Base-by-base conservation (phyloP, 805 yeast species). In the Priceomyces castillae region DNA sequence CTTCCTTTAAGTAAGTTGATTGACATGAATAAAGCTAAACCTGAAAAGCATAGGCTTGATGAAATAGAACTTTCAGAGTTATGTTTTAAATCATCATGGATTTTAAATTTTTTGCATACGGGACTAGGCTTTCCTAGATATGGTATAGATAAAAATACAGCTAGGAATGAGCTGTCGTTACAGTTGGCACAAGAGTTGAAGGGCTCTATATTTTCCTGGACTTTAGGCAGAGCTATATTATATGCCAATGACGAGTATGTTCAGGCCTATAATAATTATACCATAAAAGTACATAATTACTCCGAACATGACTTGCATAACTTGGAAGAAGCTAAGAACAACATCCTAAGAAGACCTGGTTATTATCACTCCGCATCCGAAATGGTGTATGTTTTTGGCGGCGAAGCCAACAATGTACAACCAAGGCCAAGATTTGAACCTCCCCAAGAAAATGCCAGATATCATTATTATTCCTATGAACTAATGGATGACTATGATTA, bases 41-140 rank as follows among this genome's bases (percentile, higher is more conserved):
- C 60, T 2, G 43, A 48, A 6, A 50, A 54, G 7, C 41, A 51
- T 3, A 73, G 68, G 30, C 47, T 74, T 18, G 54, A 62, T 2
- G 68, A 69, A 44, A 72, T 66, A 4, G 84, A 78, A 28, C 57
- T 79, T 10, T 58, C 77, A 1, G 77, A 76, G 39, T 52, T 80
- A 7, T 83, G 90, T 53, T 83, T 82, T 64, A 79, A 77, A 51
- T 69, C 85, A 0, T 69, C 79, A 2, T 82, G 85, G 78, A 65
- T 82, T 14, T 60, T 80, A 22, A 75, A 73, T 49, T 69, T 83
- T 16, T 61, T 81, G 23, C 86, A 81, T 52, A 65, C 77, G 23
- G 86, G 86, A 0, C 60, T 81, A 14, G 84, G 84, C 1, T 77
- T 81, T 53, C 80, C 82, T 11, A 58, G 80, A 39, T 67, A 69